Conservation (phyloP, 306 rosid species). For the Dalbergia oliveri region DNA sequence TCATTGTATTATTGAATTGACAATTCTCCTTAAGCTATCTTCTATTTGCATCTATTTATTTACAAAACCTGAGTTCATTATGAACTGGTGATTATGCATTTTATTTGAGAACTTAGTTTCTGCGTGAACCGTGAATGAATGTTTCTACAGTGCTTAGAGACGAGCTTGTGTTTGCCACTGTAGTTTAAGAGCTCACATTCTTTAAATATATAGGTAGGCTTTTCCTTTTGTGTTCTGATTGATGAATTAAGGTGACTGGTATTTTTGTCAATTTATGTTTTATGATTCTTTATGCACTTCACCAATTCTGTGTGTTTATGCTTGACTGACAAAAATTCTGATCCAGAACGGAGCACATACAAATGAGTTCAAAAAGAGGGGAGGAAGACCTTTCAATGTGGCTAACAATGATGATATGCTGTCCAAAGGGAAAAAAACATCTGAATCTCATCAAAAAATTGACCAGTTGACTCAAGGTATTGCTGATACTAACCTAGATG, state of each 20-base stretch:
- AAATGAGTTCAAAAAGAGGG: conserved; percentile 61
- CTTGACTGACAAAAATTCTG: neutral
- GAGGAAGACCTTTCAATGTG: conserved; percentile 43
- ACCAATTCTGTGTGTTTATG: neutral
- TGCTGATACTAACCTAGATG: conserved; percentile 53
- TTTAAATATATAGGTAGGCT: neutral
- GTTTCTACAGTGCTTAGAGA: conserved; percentile 1
- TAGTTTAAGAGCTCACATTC: neutral
- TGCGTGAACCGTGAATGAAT: neutral
- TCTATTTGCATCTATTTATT: neutral
- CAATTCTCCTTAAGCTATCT: neutral
- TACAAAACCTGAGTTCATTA: conserved; percentile 6
- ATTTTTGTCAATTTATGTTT: neutral
- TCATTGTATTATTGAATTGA: neutral
- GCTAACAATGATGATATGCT: conserved; percentile 14
- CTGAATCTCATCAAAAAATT: conserved; percentile 32
- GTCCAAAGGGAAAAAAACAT: conserved; percentile 51
- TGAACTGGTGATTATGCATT: neutral
- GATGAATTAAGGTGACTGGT: conserved; percentile 7
- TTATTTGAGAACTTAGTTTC: neutral
- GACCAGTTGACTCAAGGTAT: conserved; percentile 56
- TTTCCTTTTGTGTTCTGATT: conserved; percentile 7
- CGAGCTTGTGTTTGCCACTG: neutral
- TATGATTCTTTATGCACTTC: neutral
- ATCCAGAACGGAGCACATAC: neutral